Percentiles rank a stretch among this genome's conserved stretches.
Evolutionary conservation across 1,284 basidiomycete species (phyloP).

Genomic region (Cutaneotrichosporon spelunceum): DNA sequence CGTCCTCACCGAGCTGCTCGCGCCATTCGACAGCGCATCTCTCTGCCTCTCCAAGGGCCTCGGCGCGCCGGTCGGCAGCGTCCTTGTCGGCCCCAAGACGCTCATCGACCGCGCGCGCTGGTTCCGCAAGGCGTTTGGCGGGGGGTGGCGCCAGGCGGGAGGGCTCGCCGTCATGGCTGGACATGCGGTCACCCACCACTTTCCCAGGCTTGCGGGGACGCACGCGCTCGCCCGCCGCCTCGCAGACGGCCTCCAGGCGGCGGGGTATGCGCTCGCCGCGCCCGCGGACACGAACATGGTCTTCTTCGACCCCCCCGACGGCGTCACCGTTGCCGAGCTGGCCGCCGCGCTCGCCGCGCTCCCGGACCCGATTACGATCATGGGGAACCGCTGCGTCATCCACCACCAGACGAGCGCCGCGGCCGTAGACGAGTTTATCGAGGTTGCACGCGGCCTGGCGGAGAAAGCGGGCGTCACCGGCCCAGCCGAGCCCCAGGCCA

Average conservation of each 20-base stretch:
- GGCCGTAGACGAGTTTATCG: slow-evolving; percentile 59
- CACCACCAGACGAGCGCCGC: slow-evolving; percentile 79
- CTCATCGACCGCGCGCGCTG: slow-evolving; percentile 75
- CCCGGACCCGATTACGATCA: slow-evolving; percentile 66
- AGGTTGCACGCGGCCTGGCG: slow-evolving; percentile 36
- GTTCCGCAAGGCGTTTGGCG: slow-evolving; percentile 93
- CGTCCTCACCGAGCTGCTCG: slow-evolving; percentile 70
- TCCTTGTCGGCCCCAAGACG: slow-evolving; percentile 73
- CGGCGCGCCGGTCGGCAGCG: slow-evolving; percentile 86
- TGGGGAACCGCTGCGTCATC: slow-evolving; percentile 63
- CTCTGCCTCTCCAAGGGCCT: slow-evolving; percentile 97
- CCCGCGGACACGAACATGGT: slow-evolving; percentile 89
- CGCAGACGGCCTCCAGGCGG: slow-evolving; percentile 68
- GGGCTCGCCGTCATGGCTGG: slow-evolving; percentile 77
- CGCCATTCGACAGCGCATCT: slow-evolving; percentile 87
- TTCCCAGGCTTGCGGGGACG: slow-evolving; percentile 70
- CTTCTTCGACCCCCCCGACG: slow-evolving; percentile 78
- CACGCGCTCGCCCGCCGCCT: slow-evolving; percentile 72
- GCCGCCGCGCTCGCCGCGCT: slow-evolving; percentile 61
- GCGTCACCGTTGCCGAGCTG: slow-evolving; percentile 65
- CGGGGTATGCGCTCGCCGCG: slow-evolving; percentile 71
- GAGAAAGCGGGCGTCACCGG: neutral
- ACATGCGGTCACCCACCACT: slow-evolving; percentile 78
- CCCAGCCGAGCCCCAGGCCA: neutral
- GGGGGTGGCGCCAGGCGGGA: slow-evolving; percentile 88